Evolutionary conservation across 2,329 filamentous ascomycete genomes (phyloP).

Genomic region (Ophiostoma sp.): DNA sequence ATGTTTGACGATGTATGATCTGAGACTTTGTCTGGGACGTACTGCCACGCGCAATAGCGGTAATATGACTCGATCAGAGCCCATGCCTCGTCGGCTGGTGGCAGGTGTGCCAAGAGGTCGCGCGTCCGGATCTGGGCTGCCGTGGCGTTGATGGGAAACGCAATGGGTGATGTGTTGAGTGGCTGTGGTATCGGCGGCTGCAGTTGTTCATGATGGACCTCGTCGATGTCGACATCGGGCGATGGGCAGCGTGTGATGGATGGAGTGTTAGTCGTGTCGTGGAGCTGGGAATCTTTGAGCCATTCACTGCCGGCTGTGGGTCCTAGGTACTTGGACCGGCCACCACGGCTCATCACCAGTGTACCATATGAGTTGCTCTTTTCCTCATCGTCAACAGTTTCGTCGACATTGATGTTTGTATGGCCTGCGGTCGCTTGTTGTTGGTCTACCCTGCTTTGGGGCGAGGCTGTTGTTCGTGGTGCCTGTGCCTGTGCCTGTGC

Average conservation of each 20-base stretch:
- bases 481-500: too few species aligned
- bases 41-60: conserved; percentile 25
- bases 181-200: background rate
- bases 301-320: conserved; percentile 24
- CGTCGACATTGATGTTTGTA: background rate
- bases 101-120: conserved; percentile 13
- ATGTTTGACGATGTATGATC: too few species aligned
- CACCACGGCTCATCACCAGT: conserved; percentile 21
- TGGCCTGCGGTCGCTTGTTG: background rate
- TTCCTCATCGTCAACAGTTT: background rate
- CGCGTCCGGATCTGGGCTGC: conserved; percentile 6
- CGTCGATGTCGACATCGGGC: background rate
- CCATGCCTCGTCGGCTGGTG: conserved; percentile 19
- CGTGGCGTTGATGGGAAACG: conserved; percentile 2
- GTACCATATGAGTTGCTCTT: conserved; percentile 22
- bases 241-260: conserved; percentile 4
- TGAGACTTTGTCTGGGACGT: background rate
- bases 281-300: conserved; percentile 24
- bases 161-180: background rate
- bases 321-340: conserved; percentile 21
- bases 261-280: conserved; percentile 10
- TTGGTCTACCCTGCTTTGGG: background rate
- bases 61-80: conserved; percentile 22
- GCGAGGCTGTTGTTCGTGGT: background rate
- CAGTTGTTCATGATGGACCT: background rate